A percentile compares a stretch with the other conserved stretches of the same genome.
Evolutionary conservation across 2,329 filamentous ascomycete species (phyloP).

Genomic region (Chaetomium sp.): DNA sequence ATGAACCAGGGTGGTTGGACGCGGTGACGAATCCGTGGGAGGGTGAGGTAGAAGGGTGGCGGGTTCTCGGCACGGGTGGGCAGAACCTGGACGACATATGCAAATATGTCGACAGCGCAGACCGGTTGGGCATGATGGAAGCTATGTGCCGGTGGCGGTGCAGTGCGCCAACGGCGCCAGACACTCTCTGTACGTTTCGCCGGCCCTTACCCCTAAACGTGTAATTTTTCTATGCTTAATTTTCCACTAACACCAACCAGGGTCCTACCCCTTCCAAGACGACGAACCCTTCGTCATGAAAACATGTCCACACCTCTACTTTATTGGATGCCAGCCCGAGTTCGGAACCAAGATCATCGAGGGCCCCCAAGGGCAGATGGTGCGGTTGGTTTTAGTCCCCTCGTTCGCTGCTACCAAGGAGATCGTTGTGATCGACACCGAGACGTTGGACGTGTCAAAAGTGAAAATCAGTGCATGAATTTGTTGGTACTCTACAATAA

Average conservation of each 20-base stretch:
- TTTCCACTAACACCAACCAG: conserved; percentile 36
- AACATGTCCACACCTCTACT: conserved; percentile 82
- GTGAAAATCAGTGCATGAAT: conserved; percentile 45
- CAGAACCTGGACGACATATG: conserved; percentile 93
- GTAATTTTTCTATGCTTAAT: background rate
- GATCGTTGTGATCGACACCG: conserved; percentile 75
- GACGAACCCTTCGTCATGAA: conserved; percentile 85
- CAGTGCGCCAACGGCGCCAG: conserved; percentile 86
- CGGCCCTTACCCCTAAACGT: background rate
- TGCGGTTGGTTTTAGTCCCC: conserved; percentile 77
- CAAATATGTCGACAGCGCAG: conserved; percentile 76
- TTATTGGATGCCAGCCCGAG: conserved; percentile 75
- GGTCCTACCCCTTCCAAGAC: conserved; percentile 94
- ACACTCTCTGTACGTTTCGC: conserved; percentile 72
- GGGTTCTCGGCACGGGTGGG: conserved; percentile 77
- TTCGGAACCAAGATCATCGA: conserved; percentile 68
- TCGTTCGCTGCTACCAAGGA: conserved; percentile 72
- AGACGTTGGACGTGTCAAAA: conserved; percentile 72
- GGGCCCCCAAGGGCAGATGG: conserved; percentile 59
- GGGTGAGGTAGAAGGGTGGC: conserved; percentile 83
- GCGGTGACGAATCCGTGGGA: conserved; percentile 90
- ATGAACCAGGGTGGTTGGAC: conserved; percentile 70
- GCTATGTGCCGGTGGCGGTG: conserved; percentile 89
- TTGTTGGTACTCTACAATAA: too few relatives aligned
- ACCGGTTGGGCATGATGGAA: conserved; percentile 85